Conservation (phyloP, 1,284 basidiomycete species). For the Pascua guehoae region DNA sequence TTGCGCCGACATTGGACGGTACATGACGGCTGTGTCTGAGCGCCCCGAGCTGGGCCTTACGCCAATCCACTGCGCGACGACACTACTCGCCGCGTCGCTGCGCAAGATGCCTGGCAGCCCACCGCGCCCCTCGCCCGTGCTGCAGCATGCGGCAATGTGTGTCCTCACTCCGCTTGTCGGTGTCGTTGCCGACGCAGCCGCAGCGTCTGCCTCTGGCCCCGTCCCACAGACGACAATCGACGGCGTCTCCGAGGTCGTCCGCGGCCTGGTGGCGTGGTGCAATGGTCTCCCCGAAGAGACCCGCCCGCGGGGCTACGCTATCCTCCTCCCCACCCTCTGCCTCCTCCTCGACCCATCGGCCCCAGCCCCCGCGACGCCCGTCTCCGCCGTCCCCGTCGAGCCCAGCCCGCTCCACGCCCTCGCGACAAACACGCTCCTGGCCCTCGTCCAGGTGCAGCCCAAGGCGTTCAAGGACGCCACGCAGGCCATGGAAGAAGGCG, state of each 20-base stretch:
- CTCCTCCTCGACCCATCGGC: conserved; percentile 63
- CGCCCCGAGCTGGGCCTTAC: conserved; percentile 70
- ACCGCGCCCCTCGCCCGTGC: conserved; percentile 49
- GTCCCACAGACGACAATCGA: conserved; percentile 9
- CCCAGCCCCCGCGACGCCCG: too few relatives aligned
- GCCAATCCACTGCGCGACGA: conserved; percentile 82
- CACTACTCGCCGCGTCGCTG: conserved; percentile 62
- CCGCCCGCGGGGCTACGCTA: conserved; percentile 63
- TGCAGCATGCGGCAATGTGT: conserved; percentile 68
- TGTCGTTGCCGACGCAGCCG: conserved; percentile 67
- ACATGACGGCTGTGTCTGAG: conserved; percentile 55
- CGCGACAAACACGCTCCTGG: conserved; percentile 69
- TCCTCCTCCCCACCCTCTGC: conserved; percentile 74
- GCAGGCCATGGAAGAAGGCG: conserved; percentile 60
- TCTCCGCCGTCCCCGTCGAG: conserved; percentile 44
- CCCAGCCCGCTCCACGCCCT: conserved; percentile 59
- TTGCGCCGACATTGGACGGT: conserved; percentile 78
- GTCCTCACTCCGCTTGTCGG: conserved; percentile 76
- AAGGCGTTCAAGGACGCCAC: conserved; percentile 83
- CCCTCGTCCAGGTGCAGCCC: conserved; percentile 70
- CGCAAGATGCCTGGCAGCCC: conserved; percentile 18
- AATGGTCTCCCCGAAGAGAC: conserved; percentile 60
- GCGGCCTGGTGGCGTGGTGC: conserved; percentile 68
- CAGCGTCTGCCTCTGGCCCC: conserved; percentile 34
- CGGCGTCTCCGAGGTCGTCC: conserved; percentile 73